Conservation (phyloP, 2,329 filamentous ascomycete genomes). For the Fusarium transvaalense region DNA sequence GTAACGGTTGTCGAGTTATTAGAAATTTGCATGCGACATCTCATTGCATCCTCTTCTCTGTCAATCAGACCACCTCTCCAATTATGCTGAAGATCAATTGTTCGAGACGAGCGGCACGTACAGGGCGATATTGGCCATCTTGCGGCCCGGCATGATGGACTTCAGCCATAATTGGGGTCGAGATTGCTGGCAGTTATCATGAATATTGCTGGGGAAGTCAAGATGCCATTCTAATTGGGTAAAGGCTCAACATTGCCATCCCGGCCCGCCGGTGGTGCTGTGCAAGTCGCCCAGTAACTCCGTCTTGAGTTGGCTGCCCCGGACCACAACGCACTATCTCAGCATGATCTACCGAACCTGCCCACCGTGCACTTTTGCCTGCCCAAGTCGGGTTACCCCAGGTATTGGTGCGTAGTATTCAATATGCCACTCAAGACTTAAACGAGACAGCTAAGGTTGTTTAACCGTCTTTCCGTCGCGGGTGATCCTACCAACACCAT, state of each 20-base stretch:
- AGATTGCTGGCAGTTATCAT: background rate
- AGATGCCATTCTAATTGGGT: constrained; percentile 5
- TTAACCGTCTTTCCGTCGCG: constrained; percentile 41
- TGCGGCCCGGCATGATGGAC: constrained; percentile 16
- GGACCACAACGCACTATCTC: constrained; percentile 7
- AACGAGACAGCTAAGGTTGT: constrained; percentile 19
- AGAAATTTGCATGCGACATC: background rate
- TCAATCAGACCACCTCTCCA: constrained; percentile 1
- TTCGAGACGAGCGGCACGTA: constrained; percentile 6
- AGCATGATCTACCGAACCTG: constrained; percentile 37
- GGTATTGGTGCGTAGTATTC: constrained; percentile 1
- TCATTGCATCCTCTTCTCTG: background rate
- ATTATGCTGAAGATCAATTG: background rate
- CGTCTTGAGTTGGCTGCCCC: constrained; percentile 10
- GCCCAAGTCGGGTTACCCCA: constrained; percentile 1
- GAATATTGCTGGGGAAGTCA: constrained; percentile 3
- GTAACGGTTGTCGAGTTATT: background rate
- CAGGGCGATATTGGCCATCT: constrained; percentile 1
- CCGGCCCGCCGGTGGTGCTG: background rate
- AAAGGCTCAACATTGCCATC: background rate
- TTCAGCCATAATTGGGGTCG: constrained; percentile 14
- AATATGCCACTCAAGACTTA: constrained; percentile 2
- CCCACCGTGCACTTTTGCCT: constrained; percentile 13
- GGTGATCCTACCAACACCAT: constrained; percentile 40
- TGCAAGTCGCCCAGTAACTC: constrained; percentile 2